These are phyloP conservation scores for Exserohilum turcica DNA, from an alignment of 2,329 filamentous ascomycete species.

Conservation along the genomic window DNA sequence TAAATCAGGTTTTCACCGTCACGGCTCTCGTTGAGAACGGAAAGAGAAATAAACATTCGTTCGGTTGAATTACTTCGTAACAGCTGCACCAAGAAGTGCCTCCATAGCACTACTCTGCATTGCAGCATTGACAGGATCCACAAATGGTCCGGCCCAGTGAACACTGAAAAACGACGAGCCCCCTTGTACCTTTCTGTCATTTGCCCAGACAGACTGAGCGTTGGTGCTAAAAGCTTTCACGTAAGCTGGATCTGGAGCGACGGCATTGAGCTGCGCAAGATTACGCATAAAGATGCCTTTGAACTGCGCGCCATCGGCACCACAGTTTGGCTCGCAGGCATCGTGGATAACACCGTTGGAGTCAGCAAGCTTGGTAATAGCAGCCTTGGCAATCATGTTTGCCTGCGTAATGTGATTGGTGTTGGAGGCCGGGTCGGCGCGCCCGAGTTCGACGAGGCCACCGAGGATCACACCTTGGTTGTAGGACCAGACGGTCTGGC, in stretches of 20 bases:
- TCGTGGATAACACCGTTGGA: conserved; percentile 50
- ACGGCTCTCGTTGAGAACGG: no score
- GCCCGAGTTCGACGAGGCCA: conserved; percentile 60
- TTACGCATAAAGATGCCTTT: conserved; percentile 74
- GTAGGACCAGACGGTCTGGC: conserved; percentile 57
- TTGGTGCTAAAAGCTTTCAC: conserved; percentile 63
- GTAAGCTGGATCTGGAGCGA: conserved; percentile 57
- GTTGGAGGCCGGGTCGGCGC: conserved; percentile 42
- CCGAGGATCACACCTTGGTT: conserved; percentile 67
- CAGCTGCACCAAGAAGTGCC: conserved; percentile 65
- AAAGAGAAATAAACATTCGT: no score
- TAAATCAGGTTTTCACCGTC: no score
- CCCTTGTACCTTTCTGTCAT: conserved; percentile 55
- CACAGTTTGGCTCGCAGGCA: conserved; percentile 47
- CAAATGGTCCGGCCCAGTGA: conserved; percentile 68
- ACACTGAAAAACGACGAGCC: conserved; percentile 56
- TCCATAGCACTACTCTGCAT: conserved; percentile 71
- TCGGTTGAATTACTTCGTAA: background rate
- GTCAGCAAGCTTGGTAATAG: conserved; percentile 45
- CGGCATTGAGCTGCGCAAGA: conserved; percentile 62
- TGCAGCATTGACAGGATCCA: conserved; percentile 57
- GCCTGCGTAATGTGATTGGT: conserved; percentile 44
- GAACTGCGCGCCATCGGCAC: conserved; percentile 63
- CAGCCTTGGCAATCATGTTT: conserved; percentile 47
- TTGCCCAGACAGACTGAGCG: conserved; percentile 68